phyloP scores from a whole-genome alignment of 2,329 filamentous ascomycete genomes.

The Trichoderma citrinoviride region DNA sequence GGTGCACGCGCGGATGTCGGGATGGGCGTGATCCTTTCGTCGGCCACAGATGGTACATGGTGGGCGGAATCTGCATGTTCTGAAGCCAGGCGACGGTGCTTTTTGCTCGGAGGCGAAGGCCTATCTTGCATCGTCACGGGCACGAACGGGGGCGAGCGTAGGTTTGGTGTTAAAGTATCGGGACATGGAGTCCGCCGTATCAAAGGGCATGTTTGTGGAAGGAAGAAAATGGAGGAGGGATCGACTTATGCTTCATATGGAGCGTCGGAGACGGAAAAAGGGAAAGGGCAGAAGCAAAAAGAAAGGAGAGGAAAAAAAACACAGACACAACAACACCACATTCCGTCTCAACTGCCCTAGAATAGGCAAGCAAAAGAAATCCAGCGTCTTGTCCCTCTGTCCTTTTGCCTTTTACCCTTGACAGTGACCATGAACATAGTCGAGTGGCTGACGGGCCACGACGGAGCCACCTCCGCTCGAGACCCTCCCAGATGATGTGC shows the following conservation, averaged over 20 bases:
- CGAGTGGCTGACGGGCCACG: not conserved
- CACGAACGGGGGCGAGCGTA: not conserved
- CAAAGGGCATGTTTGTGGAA: not conserved
- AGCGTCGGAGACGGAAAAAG: not conserved
- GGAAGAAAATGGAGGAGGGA: not conserved
- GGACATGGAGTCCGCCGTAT: not conserved
- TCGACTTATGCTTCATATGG: not conserved
- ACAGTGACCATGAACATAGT: not conserved
- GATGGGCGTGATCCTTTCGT: not conserved
- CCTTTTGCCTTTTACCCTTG: not conserved
- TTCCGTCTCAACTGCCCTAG: not conserved
- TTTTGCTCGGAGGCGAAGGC: not conserved
- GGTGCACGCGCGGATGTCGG: not conserved
- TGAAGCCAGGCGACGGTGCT: not conserved
- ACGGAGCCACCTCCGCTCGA: constrained; percentile 10
- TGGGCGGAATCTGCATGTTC: not conserved
- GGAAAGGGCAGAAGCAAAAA: not conserved
- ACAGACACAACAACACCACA: too few relatives aligned
- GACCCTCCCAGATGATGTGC: constrained; percentile 3
- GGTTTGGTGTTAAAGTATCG: not conserved
- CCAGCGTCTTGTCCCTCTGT: not conserved
- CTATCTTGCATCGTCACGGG: not conserved
- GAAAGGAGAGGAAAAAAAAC: not conserved
- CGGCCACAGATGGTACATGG: not conserved
- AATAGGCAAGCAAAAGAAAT: not conserved